Evolutionary conservation across 2,329 filamentous ascomycete genomes (phyloP).

Genomic region (Xylariaceae sp.): DNA sequence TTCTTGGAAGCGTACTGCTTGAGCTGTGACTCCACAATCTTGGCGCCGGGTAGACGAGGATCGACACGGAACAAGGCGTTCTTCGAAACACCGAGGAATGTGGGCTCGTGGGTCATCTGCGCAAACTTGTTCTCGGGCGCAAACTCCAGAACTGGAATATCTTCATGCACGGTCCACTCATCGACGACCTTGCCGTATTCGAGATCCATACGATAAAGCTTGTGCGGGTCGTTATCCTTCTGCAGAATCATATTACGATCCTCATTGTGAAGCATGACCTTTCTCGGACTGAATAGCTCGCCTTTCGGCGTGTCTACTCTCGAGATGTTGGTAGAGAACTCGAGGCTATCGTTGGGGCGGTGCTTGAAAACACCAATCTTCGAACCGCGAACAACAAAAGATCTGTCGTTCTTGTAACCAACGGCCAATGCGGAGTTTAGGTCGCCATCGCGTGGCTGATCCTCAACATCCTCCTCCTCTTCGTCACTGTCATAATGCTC

Average conservation of each 20-base stretch:
- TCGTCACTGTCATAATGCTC: slow-evolving; percentile 67
- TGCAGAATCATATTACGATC: slow-evolving; percentile 88
- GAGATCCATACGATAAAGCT: slow-evolving; percentile 93
- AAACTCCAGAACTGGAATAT: slow-evolving; percentile 88
- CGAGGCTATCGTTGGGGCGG: slow-evolving; percentile 81
- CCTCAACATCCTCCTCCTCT: slow-evolving; percentile 70
- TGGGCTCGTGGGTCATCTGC: slow-evolving; percentile 92
- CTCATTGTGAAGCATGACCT: slow-evolving; percentile 92
- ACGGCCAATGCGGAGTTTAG: slow-evolving; percentile 92
- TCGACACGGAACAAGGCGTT: slow-evolving; percentile 94
- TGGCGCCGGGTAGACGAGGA: slow-evolving; percentile 81
- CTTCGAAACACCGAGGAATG: slow-evolving; percentile 86
- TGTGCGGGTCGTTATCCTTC: slow-evolving; percentile 76
- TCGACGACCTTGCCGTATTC: slow-evolving; percentile 97
- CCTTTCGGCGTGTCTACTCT: slow-evolving; percentile 87
- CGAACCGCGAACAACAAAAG: slow-evolving; percentile 92
- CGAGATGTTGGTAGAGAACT: slow-evolving; percentile 96
- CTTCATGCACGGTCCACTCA: slow-evolving; percentile 97
- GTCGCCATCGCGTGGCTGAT: slow-evolving; percentile 67
- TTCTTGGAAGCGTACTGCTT: slow-evolving; percentile 98
- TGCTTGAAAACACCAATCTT: slow-evolving; percentile 99
- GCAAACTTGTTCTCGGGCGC: slow-evolving; percentile 96
- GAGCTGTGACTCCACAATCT: slow-evolving; percentile 85
- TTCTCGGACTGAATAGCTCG: slow-evolving; percentile 86
- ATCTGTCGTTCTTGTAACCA: slow-evolving; percentile 93